phyloP scores from a whole-genome alignment of 768 basidiomycete genomes.

The Tylopilus sp. region DNA sequence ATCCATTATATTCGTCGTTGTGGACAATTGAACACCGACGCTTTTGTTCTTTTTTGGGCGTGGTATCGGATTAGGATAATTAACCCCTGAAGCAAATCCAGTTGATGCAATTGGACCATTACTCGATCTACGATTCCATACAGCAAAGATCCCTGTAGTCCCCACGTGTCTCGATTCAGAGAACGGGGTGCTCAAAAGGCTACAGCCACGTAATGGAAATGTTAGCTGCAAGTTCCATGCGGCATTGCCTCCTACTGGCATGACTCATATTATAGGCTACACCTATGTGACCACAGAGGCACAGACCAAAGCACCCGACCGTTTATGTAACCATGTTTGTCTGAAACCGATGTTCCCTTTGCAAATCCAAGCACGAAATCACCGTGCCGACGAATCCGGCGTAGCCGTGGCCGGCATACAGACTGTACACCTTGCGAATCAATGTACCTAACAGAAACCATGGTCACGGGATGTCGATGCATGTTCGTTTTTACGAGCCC shows the following conservation, averaged over 20 bases:
- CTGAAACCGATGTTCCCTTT: too few relatives aligned
- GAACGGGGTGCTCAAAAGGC: too few relatives aligned
- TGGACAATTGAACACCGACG: conserved; percentile 14
- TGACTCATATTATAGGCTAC: too few relatives aligned
- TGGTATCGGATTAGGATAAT: background rate
- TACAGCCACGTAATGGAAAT: too few relatives aligned
- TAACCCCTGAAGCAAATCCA: conserved; percentile 16
- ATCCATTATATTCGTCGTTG: conserved; percentile 4
- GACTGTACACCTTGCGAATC: background rate
- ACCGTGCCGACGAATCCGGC: background rate
- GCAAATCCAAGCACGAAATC: background rate
- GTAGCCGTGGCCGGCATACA: background rate
- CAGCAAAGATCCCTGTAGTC: too few relatives aligned
- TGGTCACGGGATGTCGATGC: background rate
- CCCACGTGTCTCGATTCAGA: too few relatives aligned
- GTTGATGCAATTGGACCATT: background rate
- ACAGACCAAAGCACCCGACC: too few relatives aligned
- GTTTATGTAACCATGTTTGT: too few relatives aligned
- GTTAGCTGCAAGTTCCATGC: too few relatives aligned
- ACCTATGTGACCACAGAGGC: too few relatives aligned
- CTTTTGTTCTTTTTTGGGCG: conserved; percentile 19
- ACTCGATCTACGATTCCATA: too few relatives aligned
- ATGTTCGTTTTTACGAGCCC: background rate
- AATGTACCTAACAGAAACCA: background rate
- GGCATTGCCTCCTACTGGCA: too few relatives aligned